A percentile compares a stretch with the other conserved stretches of the same genome.
These are phyloP conservation scores for Pyrus betulifolia DNA, from an alignment of 306 rosid genomes.

Conservation along the genomic window DNA sequence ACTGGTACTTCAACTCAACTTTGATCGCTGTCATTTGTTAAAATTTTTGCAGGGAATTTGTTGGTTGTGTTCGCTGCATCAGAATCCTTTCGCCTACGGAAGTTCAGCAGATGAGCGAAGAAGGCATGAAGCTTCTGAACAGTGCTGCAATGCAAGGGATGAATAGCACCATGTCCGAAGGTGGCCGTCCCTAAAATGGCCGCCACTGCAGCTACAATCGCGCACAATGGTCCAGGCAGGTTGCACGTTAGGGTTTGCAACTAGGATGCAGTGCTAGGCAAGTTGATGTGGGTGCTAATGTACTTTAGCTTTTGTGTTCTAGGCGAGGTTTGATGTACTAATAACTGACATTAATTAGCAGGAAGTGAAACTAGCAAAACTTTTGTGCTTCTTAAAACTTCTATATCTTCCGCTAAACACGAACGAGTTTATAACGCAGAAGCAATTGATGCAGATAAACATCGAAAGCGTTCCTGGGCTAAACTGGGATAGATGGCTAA, in stretches of 20 bases:
- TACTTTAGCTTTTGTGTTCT: conserved; percentile 9
- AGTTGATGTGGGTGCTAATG: neutral
- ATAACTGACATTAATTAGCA: conserved; percentile 9
- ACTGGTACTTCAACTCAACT: neutral
- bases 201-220: neutral
- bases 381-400: neutral
- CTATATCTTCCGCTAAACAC: neutral
- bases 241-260: neutral
- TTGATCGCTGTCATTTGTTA: neutral
- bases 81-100: conserved; percentile 80
- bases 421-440: neutral
- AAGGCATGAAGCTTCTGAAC: conserved; percentile 89
- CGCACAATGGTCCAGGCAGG: neutral
- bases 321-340: conserved; percentile 16
- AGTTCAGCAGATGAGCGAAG: conserved; percentile 93
- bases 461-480: neutral
- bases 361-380: neutral
- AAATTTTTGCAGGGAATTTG: conserved; percentile 67
- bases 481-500: no score
- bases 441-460: neutral
- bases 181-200: conserved; percentile 12
- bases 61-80: conserved; percentile 82
- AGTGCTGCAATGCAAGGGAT: conserved; percentile 83
- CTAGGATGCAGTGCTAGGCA: neutral
- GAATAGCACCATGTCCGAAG: conserved; percentile 30